A percentile compares a stretch with the other conserved stretches of the same genome.
phyloP scores from a whole-genome alignment of 768 basidiomycete genomes.

The Mycena olivaceomarginata region DNA sequence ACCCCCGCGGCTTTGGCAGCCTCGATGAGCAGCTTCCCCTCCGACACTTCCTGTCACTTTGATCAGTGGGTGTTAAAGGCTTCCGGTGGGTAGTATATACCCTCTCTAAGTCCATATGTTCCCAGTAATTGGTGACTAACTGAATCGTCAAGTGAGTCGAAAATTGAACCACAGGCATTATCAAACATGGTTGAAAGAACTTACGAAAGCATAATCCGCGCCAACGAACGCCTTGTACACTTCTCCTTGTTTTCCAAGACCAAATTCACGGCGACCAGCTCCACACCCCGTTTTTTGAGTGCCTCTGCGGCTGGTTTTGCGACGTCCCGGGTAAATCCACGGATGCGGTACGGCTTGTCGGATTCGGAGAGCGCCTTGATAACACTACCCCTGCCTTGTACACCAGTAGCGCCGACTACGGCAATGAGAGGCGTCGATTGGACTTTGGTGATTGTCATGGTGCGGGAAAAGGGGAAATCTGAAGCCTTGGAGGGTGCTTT shows the following conservation, averaged over 20 bases:
- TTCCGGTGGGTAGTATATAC: background rate
- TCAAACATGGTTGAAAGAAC: background rate
- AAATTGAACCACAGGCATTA: background rate
- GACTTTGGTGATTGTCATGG: constrained; percentile 31
- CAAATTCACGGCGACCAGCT: constrained; percentile 14
- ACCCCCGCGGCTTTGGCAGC: constrained; percentile 33
- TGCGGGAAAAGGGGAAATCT: background rate
- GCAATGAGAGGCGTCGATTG: constrained; percentile 32
- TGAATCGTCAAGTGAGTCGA: background rate
- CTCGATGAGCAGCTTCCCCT: constrained; percentile 38
- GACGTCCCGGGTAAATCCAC: constrained; percentile 25
- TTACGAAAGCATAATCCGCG: constrained; percentile 27
- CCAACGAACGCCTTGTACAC: constrained; percentile 25
- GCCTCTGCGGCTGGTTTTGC: constrained; percentile 4
- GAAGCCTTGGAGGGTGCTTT: too few relatives aligned
- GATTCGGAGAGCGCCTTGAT: constrained; percentile 36
- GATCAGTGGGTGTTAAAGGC: background rate
- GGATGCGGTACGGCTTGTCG: constrained; percentile 33
- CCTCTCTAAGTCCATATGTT: constrained; percentile 17
- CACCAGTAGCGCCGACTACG: constrained; percentile 33
- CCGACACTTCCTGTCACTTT: constrained; percentile 24
- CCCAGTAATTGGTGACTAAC: constrained; percentile 35
- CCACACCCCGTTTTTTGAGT: constrained; percentile 25
- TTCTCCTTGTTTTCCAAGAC: constrained; percentile 22
- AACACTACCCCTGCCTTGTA: constrained; percentile 38